Evolutionary conservation across 345 rosid genomes (phyloP).

Genomic region (Gossypium turneri): DNA sequence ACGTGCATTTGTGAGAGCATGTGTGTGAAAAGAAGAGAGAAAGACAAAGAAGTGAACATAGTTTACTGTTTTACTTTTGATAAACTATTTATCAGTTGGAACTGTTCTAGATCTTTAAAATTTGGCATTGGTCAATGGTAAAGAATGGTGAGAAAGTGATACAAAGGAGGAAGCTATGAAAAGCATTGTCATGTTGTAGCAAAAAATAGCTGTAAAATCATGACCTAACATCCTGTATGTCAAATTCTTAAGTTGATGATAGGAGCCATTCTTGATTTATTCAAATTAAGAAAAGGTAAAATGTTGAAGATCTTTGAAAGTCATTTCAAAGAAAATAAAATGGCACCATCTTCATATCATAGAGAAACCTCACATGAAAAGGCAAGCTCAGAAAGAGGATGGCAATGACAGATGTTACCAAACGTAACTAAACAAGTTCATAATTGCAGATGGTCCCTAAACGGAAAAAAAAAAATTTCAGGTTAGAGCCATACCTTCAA

Average conservation of each 20-base stretch:
- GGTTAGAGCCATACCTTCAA: slow-evolving; percentile 33
- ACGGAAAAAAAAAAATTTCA: neutral
- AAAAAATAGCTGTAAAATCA: neutral
- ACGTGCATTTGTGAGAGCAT: neutral
- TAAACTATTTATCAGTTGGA: slow-evolving; percentile 1
- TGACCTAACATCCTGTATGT: neutral
- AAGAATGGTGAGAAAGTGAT: neutral
- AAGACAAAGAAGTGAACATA: neutral
- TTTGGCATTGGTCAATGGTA: neutral
- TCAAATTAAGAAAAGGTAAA: neutral
- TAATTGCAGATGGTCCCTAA: neutral
- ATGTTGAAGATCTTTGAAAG: neutral
- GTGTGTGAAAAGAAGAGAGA: neutral
- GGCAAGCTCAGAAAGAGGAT: neutral
- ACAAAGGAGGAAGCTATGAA: neutral
- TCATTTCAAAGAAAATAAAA: neutral
- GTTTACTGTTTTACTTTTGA: neutral
- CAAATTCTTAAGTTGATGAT: neutral
- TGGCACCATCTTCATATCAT: neutral
- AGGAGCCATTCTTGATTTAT: neutral
- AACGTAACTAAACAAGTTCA: neutral
- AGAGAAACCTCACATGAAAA: neutral
- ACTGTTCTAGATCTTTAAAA: neutral
- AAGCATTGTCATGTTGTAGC: neutral
- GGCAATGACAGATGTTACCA: neutral